Percentiles rank a stretch among this genome's conserved stretches.
Evolutionary conservation across 2,329 filamentous ascomycete species (phyloP).

Genomic region (Exophiala spinifera): DNA sequence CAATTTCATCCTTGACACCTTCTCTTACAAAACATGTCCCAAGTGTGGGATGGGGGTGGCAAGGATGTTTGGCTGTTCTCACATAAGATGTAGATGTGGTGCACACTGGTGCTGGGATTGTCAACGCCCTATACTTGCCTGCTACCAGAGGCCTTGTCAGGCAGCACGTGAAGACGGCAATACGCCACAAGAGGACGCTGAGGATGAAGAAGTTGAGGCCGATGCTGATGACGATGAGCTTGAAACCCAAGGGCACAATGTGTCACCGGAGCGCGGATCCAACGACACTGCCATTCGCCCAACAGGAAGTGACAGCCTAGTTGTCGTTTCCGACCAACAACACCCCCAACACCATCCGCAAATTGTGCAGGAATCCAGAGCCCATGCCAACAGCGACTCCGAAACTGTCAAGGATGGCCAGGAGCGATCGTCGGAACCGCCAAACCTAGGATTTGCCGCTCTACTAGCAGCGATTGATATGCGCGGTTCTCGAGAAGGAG

Average conservation of each 20-base stretch:
- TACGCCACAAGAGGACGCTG: conserved; percentile 1
- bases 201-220: background rate
- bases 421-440: too few relatives aligned
- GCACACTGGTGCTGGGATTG: conserved; percentile 52
- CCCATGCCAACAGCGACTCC: too few relatives aligned
- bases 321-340: background rate
- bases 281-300: background rate
- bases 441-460: too few relatives aligned
- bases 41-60: conserved; percentile 48
- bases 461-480: too few relatives aligned
- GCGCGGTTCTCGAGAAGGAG: too few relatives aligned
- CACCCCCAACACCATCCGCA: too few relatives aligned
- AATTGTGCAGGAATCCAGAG: too few relatives aligned
- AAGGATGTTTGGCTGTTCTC: conserved; percentile 49
- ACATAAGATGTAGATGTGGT: conserved; percentile 50
- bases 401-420: too few relatives aligned
- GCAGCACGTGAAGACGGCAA: conserved; percentile 18
- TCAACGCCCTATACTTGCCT: conserved; percentile 34
- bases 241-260: background rate
- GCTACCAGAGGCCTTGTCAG: conserved; percentile 25
- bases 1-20: conserved; percentile 40
- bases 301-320: background rate
- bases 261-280: background rate
- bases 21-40: conserved; percentile 51
- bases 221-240: background rate